A percentile compares a stretch with the other conserved stretches of the same genome.
Evolutionary conservation across 768 basidiomycete genomes (phyloP).

Genomic region (Neoboletus magnificus): DNA sequence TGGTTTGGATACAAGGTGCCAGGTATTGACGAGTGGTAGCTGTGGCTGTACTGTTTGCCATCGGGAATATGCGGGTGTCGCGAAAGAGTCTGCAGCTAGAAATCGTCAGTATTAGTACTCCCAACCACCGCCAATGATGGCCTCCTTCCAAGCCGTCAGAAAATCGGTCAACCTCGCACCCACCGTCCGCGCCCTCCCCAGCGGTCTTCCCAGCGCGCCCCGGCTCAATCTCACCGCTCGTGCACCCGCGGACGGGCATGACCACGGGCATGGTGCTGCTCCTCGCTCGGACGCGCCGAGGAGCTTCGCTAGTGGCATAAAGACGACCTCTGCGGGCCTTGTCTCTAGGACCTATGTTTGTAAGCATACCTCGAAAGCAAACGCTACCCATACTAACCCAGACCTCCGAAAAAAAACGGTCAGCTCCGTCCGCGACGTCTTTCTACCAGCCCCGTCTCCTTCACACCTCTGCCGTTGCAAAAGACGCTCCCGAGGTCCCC

Average conservation of each 20-base stretch:
- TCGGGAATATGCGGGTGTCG: slow-evolving; percentile 37
- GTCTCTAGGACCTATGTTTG: slow-evolving; percentile 64
- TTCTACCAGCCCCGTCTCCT: slow-evolving; percentile 66
- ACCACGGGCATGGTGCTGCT: slow-evolving; percentile 51
- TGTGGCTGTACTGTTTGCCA: slow-evolving; percentile 35
- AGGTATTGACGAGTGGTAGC: slow-evolving; percentile 25
- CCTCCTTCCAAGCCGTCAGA: slow-evolving; percentile 70
- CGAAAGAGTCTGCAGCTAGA: not conserved
- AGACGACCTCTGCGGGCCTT: slow-evolving; percentile 49
- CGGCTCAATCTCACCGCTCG: slow-evolving; percentile 71
- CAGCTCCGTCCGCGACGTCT: slow-evolving; percentile 50
- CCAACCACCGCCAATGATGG: slow-evolving; percentile 41
- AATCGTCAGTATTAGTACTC: not conserved
- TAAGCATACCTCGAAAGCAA: slow-evolving; percentile 37
- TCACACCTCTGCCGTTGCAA: slow-evolving; percentile 68
- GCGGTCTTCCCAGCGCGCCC: slow-evolving; percentile 75
- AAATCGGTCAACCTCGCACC: slow-evolving; percentile 80
- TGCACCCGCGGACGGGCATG: slow-evolving; percentile 57
- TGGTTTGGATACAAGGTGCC: slow-evolving; percentile 32
- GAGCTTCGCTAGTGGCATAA: slow-evolving; percentile 56
- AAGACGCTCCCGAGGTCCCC: slow-evolving; percentile 79
- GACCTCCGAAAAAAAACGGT: not conserved
- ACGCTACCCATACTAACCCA: slow-evolving; percentile 14
- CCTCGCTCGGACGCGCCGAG: slow-evolving; percentile 63
- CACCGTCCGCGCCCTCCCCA: slow-evolving; percentile 73